A percentile compares a stretch with the other conserved stretches of the same genome.
Conservation (phyloP, 140 eudicot genomes). For the Ambrosia hybrid region DNA sequence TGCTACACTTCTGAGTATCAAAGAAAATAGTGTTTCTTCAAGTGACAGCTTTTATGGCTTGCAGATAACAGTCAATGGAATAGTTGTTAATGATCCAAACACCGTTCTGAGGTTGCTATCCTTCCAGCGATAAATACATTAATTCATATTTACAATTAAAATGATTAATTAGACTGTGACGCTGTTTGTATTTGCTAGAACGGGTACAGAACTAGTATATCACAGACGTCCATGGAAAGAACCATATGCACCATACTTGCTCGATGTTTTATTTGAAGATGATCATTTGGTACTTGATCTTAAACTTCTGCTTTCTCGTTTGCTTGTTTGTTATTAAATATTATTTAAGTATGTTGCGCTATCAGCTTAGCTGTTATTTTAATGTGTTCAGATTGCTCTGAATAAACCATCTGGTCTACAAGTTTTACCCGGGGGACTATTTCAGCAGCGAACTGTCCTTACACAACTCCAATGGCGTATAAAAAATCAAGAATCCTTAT, state of each 20-base stretch:
- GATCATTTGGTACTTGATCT: constrained; percentile 66
- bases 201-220: constrained; percentile 60
- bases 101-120: constrained; percentile 51
- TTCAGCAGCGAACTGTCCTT: constrained; percentile 87
- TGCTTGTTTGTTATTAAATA: not conserved
- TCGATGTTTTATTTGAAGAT: constrained; percentile 80
- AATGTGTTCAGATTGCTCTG: constrained; percentile 66
- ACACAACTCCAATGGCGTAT: constrained; percentile 81
- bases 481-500: constrained; percentile 31
- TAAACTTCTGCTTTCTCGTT: not conserved
- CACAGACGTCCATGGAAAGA: constrained; percentile 91
- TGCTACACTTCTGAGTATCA: constrained; percentile 14
- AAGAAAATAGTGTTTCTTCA: constrained; percentile 21
- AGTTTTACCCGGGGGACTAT: constrained; percentile 91
- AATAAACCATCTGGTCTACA: constrained; percentile 95
- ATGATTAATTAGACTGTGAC: constrained; percentile 1
- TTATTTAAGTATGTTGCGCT: not conserved
- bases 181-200: constrained; percentile 35
- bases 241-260: constrained; percentile 78
- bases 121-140: not conserved
- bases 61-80: constrained; percentile 69
- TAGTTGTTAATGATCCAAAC: constrained; percentile 51
- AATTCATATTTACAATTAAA: not conserved
- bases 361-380: constrained; percentile 1
- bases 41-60: constrained; percentile 25